Percentiles rank a stretch among this genome's conserved stretches.
These are phyloP conservation scores for Saturnispora galanensis DNA, from an alignment of 805 yeast species.

Conservation along the genomic window DNA sequence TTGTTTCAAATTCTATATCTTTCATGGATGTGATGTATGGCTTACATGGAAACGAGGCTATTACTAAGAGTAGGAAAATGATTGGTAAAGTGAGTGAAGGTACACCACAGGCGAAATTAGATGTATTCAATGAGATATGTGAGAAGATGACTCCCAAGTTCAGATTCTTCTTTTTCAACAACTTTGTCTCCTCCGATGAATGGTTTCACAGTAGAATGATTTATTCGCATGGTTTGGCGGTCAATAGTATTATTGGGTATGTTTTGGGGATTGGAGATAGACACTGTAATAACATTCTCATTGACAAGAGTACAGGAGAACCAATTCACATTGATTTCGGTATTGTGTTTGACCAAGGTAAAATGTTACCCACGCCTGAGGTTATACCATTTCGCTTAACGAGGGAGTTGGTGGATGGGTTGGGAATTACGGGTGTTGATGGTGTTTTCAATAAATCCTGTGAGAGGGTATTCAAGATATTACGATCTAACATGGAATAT, in stretches of 20 bases:
- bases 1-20: slow-evolving; percentile 69
- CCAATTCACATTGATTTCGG: slow-evolving; percentile 95
- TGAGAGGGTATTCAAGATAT: slow-evolving; percentile 59
- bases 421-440: slow-evolving; percentile 78
- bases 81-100: slow-evolving; percentile 52
- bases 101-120: slow-evolving; percentile 33
- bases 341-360: slow-evolving; percentile 93
- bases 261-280: slow-evolving; percentile 91
- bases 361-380: slow-evolving; percentile 76
- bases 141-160: slow-evolving; percentile 54
- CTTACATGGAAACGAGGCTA: slow-evolving; percentile 47
- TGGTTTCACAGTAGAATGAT: slow-evolving; percentile 64
- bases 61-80: slow-evolving; percentile 48
- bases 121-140: slow-evolving; percentile 38
- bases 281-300: slow-evolving; percentile 79
- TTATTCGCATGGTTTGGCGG: slow-evolving; percentile 73
- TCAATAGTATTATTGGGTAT: slow-evolving; percentile 79
- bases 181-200: slow-evolving; percentile 51
- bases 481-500: slow-evolving; percentile 55
- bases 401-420: slow-evolving; percentile 82
- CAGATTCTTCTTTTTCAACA: slow-evolving; percentile 58
- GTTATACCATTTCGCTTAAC: slow-evolving; percentile 89
- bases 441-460: slow-evolving; percentile 70
- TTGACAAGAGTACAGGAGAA: slow-evolving; percentile 79
- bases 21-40: slow-evolving; percentile 58